Evolutionary conservation across 2,329 filamentous ascomycete genomes (phyloP).

Genomic region (Fonsecaea pugnacius): DNA sequence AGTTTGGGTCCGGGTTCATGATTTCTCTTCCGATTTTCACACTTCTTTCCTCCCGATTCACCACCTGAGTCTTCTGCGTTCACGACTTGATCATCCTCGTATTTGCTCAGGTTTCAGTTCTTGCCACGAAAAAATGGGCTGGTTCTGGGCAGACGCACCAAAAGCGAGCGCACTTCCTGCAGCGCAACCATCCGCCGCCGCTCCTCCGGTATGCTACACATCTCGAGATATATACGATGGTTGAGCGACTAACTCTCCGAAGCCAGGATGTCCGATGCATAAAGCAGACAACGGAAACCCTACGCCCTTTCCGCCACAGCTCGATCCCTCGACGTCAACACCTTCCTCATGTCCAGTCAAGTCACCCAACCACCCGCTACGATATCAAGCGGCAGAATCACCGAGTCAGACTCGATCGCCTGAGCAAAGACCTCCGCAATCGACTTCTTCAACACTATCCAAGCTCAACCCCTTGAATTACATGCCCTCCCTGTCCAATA

Average conservation of each 20-base stretch:
- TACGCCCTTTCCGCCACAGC: constrained; percentile 34
- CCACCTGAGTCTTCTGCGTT: not conserved
- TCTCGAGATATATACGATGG: not conserved
- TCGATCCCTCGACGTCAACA: constrained; percentile 36
- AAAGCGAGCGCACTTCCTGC: constrained; percentile 45
- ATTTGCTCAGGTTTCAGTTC: not conserved
- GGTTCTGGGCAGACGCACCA: constrained; percentile 68
- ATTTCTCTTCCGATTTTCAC: not conserved
- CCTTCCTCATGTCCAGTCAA: constrained; percentile 41
- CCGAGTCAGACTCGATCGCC: not conserved
- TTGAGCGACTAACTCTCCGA: not conserved
- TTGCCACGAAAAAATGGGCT: constrained; percentile 59
- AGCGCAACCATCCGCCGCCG: constrained; percentile 46
- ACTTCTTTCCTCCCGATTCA: not conserved
- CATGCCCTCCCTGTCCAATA: constrained; percentile 90
- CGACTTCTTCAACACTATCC: constrained; percentile 58
- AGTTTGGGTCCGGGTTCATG: not conserved
- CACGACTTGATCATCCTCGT: not conserved
- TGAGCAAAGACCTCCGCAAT: constrained; percentile 1
- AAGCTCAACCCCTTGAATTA: constrained; percentile 84
- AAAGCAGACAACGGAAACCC: constrained; percentile 47
- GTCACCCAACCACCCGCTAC: constrained; percentile 31
- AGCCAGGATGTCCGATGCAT: constrained; percentile 67
- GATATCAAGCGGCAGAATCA: not conserved
- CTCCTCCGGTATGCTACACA: constrained; percentile 51